Percentiles rank a stretch among this genome's conserved stretches.
Conservation (phyloP, 345 rosid genomes). For the Boechera divaricarpa region DNA sequence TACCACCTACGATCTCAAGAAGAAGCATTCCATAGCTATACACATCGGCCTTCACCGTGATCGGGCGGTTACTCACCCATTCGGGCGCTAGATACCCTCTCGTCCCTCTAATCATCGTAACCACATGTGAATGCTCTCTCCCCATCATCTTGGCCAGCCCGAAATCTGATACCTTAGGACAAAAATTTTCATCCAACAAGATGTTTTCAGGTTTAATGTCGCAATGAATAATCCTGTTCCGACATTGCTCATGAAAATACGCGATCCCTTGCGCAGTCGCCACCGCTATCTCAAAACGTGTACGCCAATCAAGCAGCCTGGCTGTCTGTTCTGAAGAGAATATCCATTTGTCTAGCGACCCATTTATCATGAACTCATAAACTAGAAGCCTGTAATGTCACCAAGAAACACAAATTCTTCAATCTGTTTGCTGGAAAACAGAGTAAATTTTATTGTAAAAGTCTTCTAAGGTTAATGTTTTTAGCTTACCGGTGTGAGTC, state of each 20-base stretch:
- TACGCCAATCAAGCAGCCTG: slow-evolving; percentile 64
- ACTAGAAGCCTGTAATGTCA: slow-evolving; percentile 64
- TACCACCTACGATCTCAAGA: slow-evolving; percentile 73
- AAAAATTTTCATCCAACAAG: slow-evolving; percentile 59
- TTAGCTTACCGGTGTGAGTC: slow-evolving; percentile 64
- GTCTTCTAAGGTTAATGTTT: not conserved
- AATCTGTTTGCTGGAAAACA: not conserved
- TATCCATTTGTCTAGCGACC: slow-evolving; percentile 80
- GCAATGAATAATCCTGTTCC: slow-evolving; percentile 69
- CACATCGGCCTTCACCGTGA: slow-evolving; percentile 84
- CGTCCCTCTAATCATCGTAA: slow-evolving; percentile 76
- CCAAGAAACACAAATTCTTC: not conserved
- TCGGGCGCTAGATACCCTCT: slow-evolving; percentile 85
- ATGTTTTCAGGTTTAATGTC: slow-evolving; percentile 82
- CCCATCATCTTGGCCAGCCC: slow-evolving; percentile 81
- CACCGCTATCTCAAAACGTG: slow-evolving; percentile 62
- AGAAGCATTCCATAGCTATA: slow-evolving; percentile 88
- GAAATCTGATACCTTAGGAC: slow-evolving; percentile 77
- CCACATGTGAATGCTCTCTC: slow-evolving; percentile 72
- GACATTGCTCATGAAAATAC: slow-evolving; percentile 79
- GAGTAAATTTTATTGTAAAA: not conserved
- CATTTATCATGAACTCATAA: slow-evolving; percentile 79
- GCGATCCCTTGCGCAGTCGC: slow-evolving; percentile 76
- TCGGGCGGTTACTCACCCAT: slow-evolving; percentile 74
- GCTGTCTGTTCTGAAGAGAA: slow-evolving; percentile 48